These are phyloP conservation scores for Solanum stenotomum DNA, from an alignment of 257 asterid genomes.

Conservation along the genomic window DNA sequence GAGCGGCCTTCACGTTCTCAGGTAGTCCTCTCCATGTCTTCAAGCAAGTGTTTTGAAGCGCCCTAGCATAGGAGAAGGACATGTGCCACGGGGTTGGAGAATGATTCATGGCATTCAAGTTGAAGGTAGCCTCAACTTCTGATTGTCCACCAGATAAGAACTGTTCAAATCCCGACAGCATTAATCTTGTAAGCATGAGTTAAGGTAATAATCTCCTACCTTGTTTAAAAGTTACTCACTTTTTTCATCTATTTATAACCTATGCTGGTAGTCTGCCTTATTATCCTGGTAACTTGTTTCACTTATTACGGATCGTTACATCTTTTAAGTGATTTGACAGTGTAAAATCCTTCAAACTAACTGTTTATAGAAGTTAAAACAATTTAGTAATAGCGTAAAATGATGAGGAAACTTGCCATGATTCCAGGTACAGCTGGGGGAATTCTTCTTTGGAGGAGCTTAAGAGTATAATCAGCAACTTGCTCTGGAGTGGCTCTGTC, in stretches of 20 bases:
- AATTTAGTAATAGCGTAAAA: not conserved
- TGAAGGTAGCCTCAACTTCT: conserved; percentile 13
- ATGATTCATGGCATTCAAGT: conserved; percentile 22
- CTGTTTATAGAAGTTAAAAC: not conserved
- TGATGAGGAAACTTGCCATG: not conserved
- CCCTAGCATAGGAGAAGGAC: conserved; percentile 17
- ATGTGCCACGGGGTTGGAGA: conserved; percentile 13
- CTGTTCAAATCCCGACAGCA: not conserved
- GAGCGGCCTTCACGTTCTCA: conserved; percentile 12
- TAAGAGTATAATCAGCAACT: not conserved
- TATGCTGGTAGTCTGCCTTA: not conserved
- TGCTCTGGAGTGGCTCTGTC: conserved; percentile 9
- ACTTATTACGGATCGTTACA: not conserved
- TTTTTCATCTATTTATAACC: not conserved
- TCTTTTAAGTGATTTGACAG: not conserved
- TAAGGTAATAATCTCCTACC: not conserved
- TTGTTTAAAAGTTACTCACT: not conserved
- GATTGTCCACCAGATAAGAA: conserved; percentile 23
- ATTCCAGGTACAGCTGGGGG: conserved; percentile 1
- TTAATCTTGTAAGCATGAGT: not conserved
- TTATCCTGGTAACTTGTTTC: not conserved
- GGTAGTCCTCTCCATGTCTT: conserved; percentile 15
- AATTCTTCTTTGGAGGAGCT: conserved; percentile 13
- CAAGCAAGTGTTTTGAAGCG: conserved; percentile 14
- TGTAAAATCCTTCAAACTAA: not conserved